phyloP scores from a whole-genome alignment of 2,329 filamentous ascomycete genomes.

The Colletotrichum shisoi region DNA sequence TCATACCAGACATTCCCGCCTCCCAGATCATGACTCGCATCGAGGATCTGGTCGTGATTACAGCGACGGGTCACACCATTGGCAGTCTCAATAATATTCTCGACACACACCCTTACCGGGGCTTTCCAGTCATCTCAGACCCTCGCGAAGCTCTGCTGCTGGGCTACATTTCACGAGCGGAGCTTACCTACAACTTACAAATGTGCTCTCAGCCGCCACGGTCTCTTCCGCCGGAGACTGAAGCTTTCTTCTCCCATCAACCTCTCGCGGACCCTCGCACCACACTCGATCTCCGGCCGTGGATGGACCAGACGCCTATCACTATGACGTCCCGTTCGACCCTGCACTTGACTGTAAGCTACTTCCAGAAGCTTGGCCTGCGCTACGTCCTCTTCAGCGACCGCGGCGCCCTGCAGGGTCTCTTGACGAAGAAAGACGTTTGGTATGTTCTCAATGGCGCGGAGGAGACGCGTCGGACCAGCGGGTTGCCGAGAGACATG shows the following conservation, averaged over 20 bases:
- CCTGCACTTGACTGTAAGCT: conserved; percentile 84
- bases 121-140: conserved; percentile 89
- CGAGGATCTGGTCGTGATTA: conserved; percentile 88
- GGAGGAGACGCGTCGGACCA: conserved; percentile 64
- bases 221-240: conserved; percentile 72
- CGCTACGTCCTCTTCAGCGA: conserved; percentile 90
- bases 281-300: conserved; percentile 87
- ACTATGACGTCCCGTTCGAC: conserved; percentile 80
- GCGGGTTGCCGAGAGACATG: conserved; percentile 43
- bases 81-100: conserved; percentile 76
- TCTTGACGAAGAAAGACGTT: conserved; percentile 96
- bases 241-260: conserved; percentile 85
- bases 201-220: conserved; percentile 65
- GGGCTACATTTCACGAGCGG: conserved; percentile 92
- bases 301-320: conserved; percentile 99
- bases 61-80: conserved; percentile 87
- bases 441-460: conserved; percentile 90
- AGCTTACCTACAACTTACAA: conserved; percentile 82
- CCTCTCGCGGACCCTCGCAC: conserved; percentile 78
- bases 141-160: conserved; percentile 79
- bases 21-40: conserved; percentile 89
- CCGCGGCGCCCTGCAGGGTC: conserved; percentile 78
- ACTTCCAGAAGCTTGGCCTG: conserved; percentile 94
- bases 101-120: conserved; percentile 77
- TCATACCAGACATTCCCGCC: conserved; percentile 84